Base-by-base conservation (phyloP, 306 rosid genomes). In the Fragaria nilgerrensis region DNA sequence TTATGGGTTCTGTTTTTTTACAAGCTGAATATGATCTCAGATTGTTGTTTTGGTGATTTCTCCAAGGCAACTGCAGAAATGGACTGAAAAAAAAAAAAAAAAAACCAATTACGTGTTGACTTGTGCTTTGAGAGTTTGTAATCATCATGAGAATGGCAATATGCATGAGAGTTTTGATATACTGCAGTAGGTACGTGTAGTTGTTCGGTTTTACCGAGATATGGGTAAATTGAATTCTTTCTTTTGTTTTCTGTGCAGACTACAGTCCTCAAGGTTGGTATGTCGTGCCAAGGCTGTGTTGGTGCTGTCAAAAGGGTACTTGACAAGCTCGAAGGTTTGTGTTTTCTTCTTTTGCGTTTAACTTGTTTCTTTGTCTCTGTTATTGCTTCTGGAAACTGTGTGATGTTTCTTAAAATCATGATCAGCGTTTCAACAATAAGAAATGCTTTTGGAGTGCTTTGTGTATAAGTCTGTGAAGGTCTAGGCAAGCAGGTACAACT, bases 271-370 rank as follows among this genome's bases (percentile, higher is more conserved):
- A 92, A 92, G 85, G 99, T 95, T 80, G 92, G 82, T 11, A 95
- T 95, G 99, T 89, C 99, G 23, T 95, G 99, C 65, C 83, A 88
- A 84, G 97, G 97, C 22, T 95, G 97, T 72, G 88, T 82, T 73
- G 99, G 97, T 49, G 99, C 97, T 4, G 98, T 95, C 79, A 90
- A 87, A 70, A 89, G 97, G 83, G 98, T 92, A 72, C 85, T 92
- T 87, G 98, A 87, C 16, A 95, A 95, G 77, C 56, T 95, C 85
- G 93, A 92, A 87, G 98, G 98, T 95, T 86, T 23, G 71, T 76
- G n/a, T 76, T 4, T 34, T 20, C 29, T 65, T 53, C 14, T 52
- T 58, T 2, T 37, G 41, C 7, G 5, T 47, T 75, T 43, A 11
- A 72, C 12, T 55, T 47, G 3, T 67, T 39, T 58, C 15, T 20